Evolutionary conservation across 345 rosid species (phyloP).

Genomic region (Lepidium didymum): DNA sequence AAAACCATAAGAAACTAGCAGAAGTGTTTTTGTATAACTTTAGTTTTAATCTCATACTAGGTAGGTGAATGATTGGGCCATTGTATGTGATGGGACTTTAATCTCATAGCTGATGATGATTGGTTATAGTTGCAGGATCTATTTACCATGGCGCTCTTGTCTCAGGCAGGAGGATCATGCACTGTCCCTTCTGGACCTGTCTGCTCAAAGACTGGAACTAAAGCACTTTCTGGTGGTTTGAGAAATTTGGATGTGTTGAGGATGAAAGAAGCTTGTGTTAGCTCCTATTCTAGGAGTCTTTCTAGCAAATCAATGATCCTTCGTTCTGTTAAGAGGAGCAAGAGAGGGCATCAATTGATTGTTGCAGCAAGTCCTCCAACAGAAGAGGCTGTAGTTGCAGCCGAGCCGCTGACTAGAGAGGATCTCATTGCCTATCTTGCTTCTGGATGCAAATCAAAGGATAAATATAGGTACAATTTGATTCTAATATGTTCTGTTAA

Average conservation of each 20-base stretch:
- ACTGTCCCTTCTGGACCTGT: slow-evolving; percentile 31
- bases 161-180: slow-evolving; percentile 42
- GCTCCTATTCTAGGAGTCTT: slow-evolving; percentile 33
- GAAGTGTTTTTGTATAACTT: neutral
- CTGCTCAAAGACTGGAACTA: slow-evolving; percentile 24
- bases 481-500: neutral
- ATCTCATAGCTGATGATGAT: neutral
- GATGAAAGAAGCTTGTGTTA: slow-evolving; percentile 31
- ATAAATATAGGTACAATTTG: slow-evolving; percentile 69
- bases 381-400: slow-evolving; percentile 61
- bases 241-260: slow-evolving; percentile 29
- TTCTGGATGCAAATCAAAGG: slow-evolving; percentile 95
- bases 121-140: slow-evolving; percentile 17
- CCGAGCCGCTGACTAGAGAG: slow-evolving; percentile 85
- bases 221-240: slow-evolving; percentile 19
- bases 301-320: slow-evolving; percentile 24
- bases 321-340: slow-evolving; percentile 22
- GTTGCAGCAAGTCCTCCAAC: slow-evolving; percentile 95
- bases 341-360: slow-evolving; percentile 41
- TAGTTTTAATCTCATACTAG: neutral
- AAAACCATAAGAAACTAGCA: neutral
- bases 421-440: slow-evolving; percentile 88
- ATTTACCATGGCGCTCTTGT: slow-evolving; percentile 51
- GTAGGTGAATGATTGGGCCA: too few relatives aligned
- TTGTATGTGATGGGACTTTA: neutral